These are phyloP conservation scores for Cotoneaster glaucophyllus DNA, from an alignment of 306 rosid genomes.

Conservation along the genomic window DNA sequence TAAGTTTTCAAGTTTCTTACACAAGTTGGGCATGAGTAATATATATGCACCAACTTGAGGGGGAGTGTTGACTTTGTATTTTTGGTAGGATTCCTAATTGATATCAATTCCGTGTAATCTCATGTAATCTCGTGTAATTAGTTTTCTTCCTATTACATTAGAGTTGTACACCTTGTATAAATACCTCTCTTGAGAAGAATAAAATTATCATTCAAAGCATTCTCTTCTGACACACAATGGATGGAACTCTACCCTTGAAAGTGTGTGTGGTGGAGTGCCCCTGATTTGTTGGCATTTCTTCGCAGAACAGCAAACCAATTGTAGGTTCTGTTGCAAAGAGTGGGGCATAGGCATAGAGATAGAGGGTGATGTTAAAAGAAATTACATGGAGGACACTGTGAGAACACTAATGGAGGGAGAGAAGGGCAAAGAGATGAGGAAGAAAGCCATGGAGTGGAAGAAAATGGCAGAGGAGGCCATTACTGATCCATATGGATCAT, in stretches of 20 bases:
- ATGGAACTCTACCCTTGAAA: constrained; percentile 76
- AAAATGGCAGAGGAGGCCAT: constrained; percentile 27
- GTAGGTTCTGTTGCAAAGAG: constrained; percentile 38
- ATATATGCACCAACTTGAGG: too few species aligned
- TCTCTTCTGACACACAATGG: constrained; percentile 64
- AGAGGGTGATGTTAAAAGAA: constrained; percentile 36
- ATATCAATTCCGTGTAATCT: too few species aligned
- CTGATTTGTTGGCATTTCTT: constrained; percentile 78
- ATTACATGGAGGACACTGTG: constrained; percentile 34
- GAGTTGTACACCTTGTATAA: too few species aligned
- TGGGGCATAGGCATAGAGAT: constrained; percentile 74
- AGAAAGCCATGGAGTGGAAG: constrained; percentile 43
- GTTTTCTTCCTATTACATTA: too few species aligned
- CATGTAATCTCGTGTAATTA: too few species aligned
- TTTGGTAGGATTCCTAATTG: too few species aligned
- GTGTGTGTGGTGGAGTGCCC: constrained; percentile 49
- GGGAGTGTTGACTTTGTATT: too few species aligned
- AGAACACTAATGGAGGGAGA: constrained; percentile 53
- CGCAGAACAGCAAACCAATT: constrained; percentile 68
- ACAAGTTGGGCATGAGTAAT: too few species aligned
- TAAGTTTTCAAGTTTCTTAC: too few species aligned
- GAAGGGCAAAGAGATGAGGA: constrained; percentile 42
- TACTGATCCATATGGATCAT: constrained; percentile 23
- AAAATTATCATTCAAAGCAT: too few species aligned
- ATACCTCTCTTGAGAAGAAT: too few species aligned